Percentiles rank a stretch among this genome's conserved stretches.
Evolutionary conservation across 73 alveolate species (phyloP).

Genomic region (Paraurostyla sp.): DNA sequence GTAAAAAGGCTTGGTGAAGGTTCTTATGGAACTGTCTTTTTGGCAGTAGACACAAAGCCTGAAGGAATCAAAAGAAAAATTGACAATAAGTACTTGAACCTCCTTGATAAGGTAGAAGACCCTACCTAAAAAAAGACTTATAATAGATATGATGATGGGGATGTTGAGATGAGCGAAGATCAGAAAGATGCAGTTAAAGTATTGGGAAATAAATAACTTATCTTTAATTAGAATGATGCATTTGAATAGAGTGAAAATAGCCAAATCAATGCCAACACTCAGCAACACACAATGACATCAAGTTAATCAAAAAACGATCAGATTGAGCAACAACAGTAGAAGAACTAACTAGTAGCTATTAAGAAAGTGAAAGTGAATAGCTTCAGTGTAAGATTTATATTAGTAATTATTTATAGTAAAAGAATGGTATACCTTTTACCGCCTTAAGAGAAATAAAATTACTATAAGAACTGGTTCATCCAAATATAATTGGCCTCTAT

Average conservation of each 20-base stretch:
- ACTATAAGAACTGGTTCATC: constrained; percentile 78
- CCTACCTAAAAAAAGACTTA: background rate
- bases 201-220: background rate
- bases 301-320: background rate
- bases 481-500: constrained; percentile 73
- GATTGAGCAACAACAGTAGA: background rate
- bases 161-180: background rate
- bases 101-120: constrained; percentile 44
- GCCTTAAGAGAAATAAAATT: constrained; percentile 83
- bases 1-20: constrained; percentile 80
- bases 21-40: constrained; percentile 78
- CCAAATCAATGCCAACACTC: background rate
- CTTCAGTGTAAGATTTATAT: background rate
- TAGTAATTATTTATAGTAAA: constrained; percentile 42
- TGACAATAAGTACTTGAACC: constrained; percentile 4
- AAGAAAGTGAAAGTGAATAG: constrained; percentile 52
- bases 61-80: constrained; percentile 24
- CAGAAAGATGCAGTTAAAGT: background rate
- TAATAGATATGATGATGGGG: background rate
- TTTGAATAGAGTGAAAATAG: constrained; percentile 10
- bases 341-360: constrained; percentile 48
- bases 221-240: constrained; percentile 29
- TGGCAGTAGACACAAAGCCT: constrained; percentile 67
- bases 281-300: background rate
- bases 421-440: constrained; percentile 82